Base-by-base conservation (phyloP, 768 basidiomycete genomes). In the Kwoniella shandongensis region DNA sequence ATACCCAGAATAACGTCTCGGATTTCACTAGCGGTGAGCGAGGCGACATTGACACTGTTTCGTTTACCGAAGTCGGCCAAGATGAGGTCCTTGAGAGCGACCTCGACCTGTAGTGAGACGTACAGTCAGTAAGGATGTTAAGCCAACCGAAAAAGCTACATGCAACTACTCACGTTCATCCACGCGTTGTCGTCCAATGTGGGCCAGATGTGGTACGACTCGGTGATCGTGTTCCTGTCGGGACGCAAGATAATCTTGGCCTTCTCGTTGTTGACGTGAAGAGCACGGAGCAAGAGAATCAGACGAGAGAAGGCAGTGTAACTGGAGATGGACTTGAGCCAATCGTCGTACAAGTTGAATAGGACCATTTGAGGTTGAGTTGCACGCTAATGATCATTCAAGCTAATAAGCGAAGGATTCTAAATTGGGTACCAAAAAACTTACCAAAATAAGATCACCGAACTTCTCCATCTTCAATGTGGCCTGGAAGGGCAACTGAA, bases 381-480 rank as follows among this genome's bases (percentile, higher is more conserved):
- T 26, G 94, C 92, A 57, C 92, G 88, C 58, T 59, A 51, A 35
- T 42, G 38, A 29, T 38, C 42, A 39, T 17, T 6, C 17, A 22
- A 39, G 25, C 11, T 5, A 23, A 15, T 51, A 12, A 47, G 52
- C 22, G 18, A 39, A 20, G 32, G 22, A 36, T 36, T 11, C 40
- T 42, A 41, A 18, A 22, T 48, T 1, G 59, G 39, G 51, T 22
- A 20, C 13, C 30, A 18, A 36, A 38, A 17, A 29, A 67, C 81
- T 49, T 72, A 86, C 87, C 75, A 97, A 76, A 64, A 97, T 97
- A 61, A 99, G 81, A 76, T 99, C 96, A 80, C 96, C 96, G 66
- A 99, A 98, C 79, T 98, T 97, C 83, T 99, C 96, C 88, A 98
- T 93, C 82, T 98, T 98, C 90, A 99, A 92, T 68, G 92, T 94